These are phyloP conservation scores for Plasmodium reichenowi DNA, from an alignment of 169 alveolate genomes.

Conservation along the genomic window DNA sequence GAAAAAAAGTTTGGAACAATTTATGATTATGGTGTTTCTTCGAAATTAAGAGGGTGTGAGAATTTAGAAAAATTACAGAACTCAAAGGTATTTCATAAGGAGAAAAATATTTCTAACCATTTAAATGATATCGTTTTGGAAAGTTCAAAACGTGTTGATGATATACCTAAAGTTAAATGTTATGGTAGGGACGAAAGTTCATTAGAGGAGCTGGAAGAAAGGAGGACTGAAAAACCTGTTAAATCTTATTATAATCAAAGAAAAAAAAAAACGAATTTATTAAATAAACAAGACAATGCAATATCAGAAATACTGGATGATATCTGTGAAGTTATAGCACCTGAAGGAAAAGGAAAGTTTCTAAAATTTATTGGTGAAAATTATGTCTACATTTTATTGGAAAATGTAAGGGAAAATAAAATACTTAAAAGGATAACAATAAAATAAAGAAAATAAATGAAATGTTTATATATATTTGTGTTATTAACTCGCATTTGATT, in stretches of 20 bases:
- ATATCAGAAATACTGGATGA: conserved; percentile 49
- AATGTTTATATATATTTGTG: neutral
- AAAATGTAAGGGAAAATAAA: conserved; percentile 35
- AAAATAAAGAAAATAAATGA: neutral
- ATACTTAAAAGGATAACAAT: neutral
- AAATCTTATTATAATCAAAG: neutral
- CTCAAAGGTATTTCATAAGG: conserved; percentile 9
- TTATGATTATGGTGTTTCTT: conserved; percentile 41
- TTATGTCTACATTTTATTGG: conserved; percentile 71
- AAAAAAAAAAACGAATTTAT: neutral
- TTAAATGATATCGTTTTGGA: no score
- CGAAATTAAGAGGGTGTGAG: conserved; percentile 21
- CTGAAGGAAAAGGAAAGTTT: conserved; percentile 73
- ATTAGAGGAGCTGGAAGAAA: conserved; percentile 8
- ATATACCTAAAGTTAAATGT: conserved; percentile 20
- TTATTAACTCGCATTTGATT: neutral
- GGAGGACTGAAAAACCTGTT: conserved; percentile 5
- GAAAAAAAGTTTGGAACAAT: conserved; percentile 60
- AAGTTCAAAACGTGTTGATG: neutral
- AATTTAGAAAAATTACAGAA: conserved; percentile 1
- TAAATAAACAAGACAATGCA: conserved; percentile 12
- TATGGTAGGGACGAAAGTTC: conserved; percentile 37
- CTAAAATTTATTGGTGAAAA: conserved; percentile 74
- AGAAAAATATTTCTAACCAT: conserved; percentile 1
- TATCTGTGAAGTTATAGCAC: conserved; percentile 65